phyloP scores from a whole-genome alignment of 495 filamentous ascomycete genomes.

The Friedmanniomyces simplex region DNA sequence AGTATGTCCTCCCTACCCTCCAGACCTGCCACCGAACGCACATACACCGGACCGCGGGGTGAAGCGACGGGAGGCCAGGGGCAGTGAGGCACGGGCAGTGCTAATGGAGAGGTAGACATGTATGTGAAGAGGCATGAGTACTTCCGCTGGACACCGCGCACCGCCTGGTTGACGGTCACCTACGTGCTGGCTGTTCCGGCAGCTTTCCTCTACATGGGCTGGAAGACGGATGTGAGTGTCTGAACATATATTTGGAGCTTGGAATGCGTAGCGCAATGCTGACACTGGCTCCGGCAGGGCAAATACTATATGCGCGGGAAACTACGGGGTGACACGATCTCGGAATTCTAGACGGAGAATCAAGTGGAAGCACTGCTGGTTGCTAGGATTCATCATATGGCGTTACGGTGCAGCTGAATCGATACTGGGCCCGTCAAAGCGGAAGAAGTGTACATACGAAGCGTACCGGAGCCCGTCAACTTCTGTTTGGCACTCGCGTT shows the following conservation, averaged over 20 bases:
- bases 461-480: no score
- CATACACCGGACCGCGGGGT: background rate
- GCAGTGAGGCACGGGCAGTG: background rate
- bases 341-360: conserved; percentile 42
- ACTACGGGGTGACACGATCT: conserved; percentile 67
- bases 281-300: conserved; percentile 44
- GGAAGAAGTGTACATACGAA: no score
- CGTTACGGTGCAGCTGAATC: no score
- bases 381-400: no score
- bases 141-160: conserved; percentile 84
- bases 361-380: no score
- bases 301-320: conserved; percentile 81
- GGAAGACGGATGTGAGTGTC: conserved; percentile 66
- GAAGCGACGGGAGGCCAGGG: background rate
- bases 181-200: conserved; percentile 63
- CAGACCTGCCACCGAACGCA: background rate
- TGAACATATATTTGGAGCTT: background rate
- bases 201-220: conserved; percentile 58
- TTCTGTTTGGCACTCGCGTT: no score
- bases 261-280: background rate
- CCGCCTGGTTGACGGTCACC: conserved; percentile 63
- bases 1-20: conserved; percentile 28
- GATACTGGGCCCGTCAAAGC: no score
- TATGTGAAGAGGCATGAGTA: conserved; percentile 78
- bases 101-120: conserved; percentile 52